These are phyloP conservation scores for Lumnitzera littorea DNA, from an alignment of 345 rosid species.

Conservation along the genomic window DNA sequence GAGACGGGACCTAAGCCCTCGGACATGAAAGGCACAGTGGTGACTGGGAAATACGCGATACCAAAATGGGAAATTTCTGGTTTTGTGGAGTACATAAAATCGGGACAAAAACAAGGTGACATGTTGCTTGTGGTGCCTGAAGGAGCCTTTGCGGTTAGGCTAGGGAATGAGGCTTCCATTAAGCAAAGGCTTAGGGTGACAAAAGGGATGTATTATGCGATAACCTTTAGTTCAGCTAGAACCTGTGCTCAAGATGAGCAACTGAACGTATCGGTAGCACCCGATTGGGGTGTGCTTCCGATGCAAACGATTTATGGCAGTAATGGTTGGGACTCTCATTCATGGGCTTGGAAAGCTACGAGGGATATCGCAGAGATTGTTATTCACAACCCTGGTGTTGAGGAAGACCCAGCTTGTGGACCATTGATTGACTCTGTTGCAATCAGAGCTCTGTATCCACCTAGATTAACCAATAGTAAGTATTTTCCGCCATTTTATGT, in stretches of 20 bases:
- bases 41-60: slow-evolving; percentile 17
- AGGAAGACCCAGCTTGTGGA: slow-evolving; percentile 37
- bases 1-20: slow-evolving; percentile 23
- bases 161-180: slow-evolving; percentile 28
- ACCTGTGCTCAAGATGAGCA: slow-evolving; percentile 34
- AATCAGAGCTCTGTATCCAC: slow-evolving; percentile 18
- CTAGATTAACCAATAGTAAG: slow-evolving; percentile 24
- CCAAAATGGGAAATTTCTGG: slow-evolving; percentile 36
- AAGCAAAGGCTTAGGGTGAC: slow-evolving; percentile 21
- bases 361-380: slow-evolving; percentile 7
- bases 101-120: slow-evolving; percentile 32
- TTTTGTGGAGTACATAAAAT: slow-evolving; percentile 27
- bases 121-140: slow-evolving; percentile 25
- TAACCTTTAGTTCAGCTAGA: slow-evolving; percentile 28
- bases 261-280: slow-evolving; percentile 20
- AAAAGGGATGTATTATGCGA: slow-evolving; percentile 12
- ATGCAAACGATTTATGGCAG: slow-evolving; percentile 32
- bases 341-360: slow-evolving; percentile 25
- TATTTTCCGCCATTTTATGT: not conserved
- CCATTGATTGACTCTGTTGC: slow-evolving; percentile 28
- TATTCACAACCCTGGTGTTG: slow-evolving; percentile 31
- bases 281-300: slow-evolving; percentile 26
- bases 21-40: slow-evolving; percentile 29
- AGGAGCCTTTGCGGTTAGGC: slow-evolving; percentile 24
- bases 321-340: slow-evolving; percentile 32